A percentile compares a stretch with the other conserved stretches of the same genome.
phyloP scores from a whole-genome alignment of 345 rosid genomes.

The Syzygium oleosum region DNA sequence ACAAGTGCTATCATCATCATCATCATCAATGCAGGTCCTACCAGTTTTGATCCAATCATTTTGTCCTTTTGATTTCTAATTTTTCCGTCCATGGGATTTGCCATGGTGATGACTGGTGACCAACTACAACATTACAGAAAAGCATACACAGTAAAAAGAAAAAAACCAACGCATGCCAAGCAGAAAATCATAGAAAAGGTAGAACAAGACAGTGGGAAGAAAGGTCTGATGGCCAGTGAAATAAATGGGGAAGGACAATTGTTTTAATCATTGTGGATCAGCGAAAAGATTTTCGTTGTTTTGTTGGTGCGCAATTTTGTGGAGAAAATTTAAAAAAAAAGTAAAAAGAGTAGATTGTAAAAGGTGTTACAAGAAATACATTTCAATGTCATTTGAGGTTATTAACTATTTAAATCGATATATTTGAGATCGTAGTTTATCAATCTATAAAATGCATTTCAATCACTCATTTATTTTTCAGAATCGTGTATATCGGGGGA shows the following conservation, averaged over 20 bases:
- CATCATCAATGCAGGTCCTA: neutral
- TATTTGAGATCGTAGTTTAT: neutral
- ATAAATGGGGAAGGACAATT: neutral
- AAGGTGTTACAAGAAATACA: neutral
- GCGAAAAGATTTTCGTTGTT: neutral
- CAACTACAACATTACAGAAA: neutral
- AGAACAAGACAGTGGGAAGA: neutral
- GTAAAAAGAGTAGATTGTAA: neutral
- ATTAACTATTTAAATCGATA: neutral
- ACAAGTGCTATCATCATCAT: neutral
- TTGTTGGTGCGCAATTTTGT: neutral
- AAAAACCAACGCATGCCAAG: neutral
- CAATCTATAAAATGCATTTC: neutral
- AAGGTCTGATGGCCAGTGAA: neutral
- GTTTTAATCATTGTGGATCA: neutral
- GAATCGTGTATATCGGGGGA: neutral
- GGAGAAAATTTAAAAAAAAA: neutral
- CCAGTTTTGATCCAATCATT: neutral
- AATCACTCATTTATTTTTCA: neutral
- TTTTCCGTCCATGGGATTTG: neutral
- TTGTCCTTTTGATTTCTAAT: neutral
- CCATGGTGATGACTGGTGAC: neutral
- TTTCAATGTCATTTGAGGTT: neutral
- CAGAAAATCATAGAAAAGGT: neutral
- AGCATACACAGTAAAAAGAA: neutral